Evolutionary conservation across 805 yeast genomes (phyloP).

Genomic region (Lipomyces spencermartinsiae): DNA sequence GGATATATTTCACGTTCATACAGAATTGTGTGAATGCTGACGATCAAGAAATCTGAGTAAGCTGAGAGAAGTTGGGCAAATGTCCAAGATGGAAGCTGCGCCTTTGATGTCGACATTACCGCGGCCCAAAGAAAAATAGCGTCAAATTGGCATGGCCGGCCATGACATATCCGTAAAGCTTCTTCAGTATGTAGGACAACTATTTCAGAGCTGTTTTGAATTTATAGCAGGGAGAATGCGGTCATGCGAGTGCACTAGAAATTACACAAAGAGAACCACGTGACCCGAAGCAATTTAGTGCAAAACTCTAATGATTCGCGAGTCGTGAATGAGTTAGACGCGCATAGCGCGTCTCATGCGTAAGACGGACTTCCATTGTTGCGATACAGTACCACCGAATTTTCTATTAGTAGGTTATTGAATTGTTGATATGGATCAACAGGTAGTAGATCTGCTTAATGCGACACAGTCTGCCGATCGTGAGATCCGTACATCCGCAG

Average conservation of each 20-base stretch:
- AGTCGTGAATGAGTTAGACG: not conserved
- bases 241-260: too few relatives aligned
- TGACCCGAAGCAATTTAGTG: too few relatives aligned
- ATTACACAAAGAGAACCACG: too few relatives aligned
- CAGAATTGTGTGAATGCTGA: constrained; percentile 61
- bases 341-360: not conserved
- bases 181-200: not conserved
- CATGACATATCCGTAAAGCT: not conserved
- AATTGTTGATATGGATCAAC: constrained; percentile 21
- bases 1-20: constrained; percentile 63
- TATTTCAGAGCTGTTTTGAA: too few relatives aligned
- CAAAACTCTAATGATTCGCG: too few relatives aligned
- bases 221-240: too few relatives aligned
- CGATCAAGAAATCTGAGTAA: constrained; percentile 50
- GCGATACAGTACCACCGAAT: not conserved
- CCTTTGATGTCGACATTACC: constrained; percentile 1
- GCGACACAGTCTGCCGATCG: constrained; percentile 33
- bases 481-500: constrained; percentile 26
- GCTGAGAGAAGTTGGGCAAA: constrained; percentile 26
- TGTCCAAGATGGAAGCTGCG: constrained; percentile 22
- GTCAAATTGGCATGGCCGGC: not conserved
- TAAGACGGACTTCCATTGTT: not conserved
- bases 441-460: constrained; percentile 25
- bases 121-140: not conserved
- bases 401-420: not conserved